Conservation (phyloP, 148 eudicot species). For the Cornus florida region DNA sequence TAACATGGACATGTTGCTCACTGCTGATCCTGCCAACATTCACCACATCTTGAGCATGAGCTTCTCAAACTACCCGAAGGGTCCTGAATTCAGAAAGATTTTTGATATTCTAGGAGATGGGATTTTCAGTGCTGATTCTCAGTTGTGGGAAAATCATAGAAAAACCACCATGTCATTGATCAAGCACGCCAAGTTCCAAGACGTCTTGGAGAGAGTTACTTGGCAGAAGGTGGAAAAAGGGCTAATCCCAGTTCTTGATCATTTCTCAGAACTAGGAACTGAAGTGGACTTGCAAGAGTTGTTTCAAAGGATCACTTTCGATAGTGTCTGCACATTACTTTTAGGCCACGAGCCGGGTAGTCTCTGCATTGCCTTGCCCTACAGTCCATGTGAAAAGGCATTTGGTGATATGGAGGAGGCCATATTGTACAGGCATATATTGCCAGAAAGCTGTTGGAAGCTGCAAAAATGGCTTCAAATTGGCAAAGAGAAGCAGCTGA, state of each 20-base stretch:
- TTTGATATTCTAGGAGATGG: conserved; percentile 35
- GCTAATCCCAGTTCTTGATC: conserved; percentile 15
- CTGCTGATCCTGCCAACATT: conserved; percentile 31
- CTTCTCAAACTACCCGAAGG: conserved; percentile 26
- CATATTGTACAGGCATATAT: conserved; percentile 25
- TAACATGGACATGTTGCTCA: conserved; percentile 17
- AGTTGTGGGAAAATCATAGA: conserved; percentile 17
- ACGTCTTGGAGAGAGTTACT: background rate
- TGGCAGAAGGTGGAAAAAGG: conserved; percentile 16
- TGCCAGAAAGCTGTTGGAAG: conserved; percentile 33
- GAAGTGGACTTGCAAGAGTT: conserved; percentile 26
- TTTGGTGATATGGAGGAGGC: conserved; percentile 32
- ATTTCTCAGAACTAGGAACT: background rate
- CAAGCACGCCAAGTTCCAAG: conserved; percentile 7
- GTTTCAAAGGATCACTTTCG: conserved; percentile 21
- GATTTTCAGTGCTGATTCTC: conserved; percentile 8
- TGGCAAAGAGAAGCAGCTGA: conserved; percentile 25
- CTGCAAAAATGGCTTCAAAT: conserved; percentile 22
- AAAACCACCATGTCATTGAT: conserved; percentile 11
- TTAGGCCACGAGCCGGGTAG: conserved; percentile 29
- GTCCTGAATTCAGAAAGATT: conserved; percentile 24
- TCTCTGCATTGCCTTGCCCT: conserved; percentile 15
- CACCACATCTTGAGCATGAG: conserved; percentile 29
- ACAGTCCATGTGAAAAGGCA: conserved; percentile 19
- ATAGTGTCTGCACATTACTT: conserved; percentile 6